These are phyloP conservation scores for Zasmidium angulare DNA, from an alignment of 2,329 filamentous ascomycete genomes.

Conservation along the genomic window DNA sequence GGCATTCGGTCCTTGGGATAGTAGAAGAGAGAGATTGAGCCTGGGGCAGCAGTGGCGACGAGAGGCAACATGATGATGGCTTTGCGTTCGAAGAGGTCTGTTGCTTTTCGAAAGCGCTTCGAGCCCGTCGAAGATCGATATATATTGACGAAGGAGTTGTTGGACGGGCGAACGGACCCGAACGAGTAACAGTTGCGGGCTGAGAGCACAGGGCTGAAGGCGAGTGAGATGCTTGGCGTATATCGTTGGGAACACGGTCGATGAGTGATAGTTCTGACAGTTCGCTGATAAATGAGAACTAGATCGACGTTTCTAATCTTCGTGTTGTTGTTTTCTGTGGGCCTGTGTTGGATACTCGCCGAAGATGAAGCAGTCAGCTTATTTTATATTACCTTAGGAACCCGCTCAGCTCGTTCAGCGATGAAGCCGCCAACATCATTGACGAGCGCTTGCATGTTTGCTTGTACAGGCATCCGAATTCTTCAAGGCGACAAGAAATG, in stretches of 20 bases:
- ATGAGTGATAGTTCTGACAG: background rate
- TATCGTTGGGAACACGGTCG: background rate
- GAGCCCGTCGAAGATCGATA: background rate
- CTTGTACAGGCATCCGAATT: background rate
- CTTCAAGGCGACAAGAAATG: background rate
- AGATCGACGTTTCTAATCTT: background rate
- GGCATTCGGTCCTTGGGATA: background rate
- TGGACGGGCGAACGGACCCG: background rate
- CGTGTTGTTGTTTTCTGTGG: background rate
- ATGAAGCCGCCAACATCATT: background rate
- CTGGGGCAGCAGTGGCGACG: background rate
- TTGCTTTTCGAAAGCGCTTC: background rate
- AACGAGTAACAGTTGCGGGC: background rate
- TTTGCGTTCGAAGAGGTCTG: background rate
- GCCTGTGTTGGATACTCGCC: no score
- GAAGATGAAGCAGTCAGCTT: background rate
- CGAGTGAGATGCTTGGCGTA: background rate
- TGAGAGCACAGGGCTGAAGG: background rate
- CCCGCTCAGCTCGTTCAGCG: background rate
- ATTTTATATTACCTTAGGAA: no score
- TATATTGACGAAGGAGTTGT: background rate
- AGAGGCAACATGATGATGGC: background rate
- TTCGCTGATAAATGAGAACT: background rate
- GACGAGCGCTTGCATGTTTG: background rate
- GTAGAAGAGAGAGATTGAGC: background rate